These are phyloP conservation scores for Komagataella pseudopastoris DNA, from an alignment of 805 yeast species.

Conservation along the genomic window DNA sequence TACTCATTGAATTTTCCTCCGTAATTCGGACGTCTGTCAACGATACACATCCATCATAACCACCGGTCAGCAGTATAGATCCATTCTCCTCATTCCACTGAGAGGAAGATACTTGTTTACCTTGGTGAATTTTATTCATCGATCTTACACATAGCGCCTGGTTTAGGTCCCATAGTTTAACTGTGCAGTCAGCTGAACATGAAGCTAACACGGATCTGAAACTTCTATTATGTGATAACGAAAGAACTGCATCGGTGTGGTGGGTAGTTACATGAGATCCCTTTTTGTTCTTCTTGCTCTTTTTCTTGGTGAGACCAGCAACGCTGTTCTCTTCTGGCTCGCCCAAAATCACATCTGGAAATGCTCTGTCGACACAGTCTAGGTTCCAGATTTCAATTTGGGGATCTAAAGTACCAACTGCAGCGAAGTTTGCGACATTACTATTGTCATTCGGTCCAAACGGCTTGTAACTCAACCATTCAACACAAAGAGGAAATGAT, in stretches of 20 bases:
- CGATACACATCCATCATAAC: conserved; percentile 77
- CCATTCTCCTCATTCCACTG: conserved; percentile 57
- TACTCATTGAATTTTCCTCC: conserved; percentile 44
- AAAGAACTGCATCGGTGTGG: conserved; percentile 89
- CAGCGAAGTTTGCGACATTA: conserved; percentile 80
- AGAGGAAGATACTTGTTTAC: conserved; percentile 71
- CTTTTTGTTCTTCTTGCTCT: conserved; percentile 34
- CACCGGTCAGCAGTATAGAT: conserved; percentile 72
- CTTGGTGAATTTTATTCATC: conserved; percentile 54
- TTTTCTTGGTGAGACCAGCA: conserved; percentile 24
- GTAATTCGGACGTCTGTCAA: conserved; percentile 76
- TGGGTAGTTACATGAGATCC: conserved; percentile 49
- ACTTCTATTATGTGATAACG: conserved; percentile 67
- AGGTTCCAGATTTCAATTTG: conserved; percentile 95
- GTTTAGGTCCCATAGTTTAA: conserved; percentile 88
- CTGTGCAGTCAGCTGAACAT: conserved; percentile 89
- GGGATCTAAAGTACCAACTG: conserved; percentile 95
- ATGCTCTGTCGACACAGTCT: conserved; percentile 84
- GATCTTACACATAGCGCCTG: conserved; percentile 69
- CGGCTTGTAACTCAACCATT: conserved; percentile 80
- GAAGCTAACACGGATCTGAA: conserved; percentile 85
- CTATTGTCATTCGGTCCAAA: conserved; percentile 25
- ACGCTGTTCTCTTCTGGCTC: conserved; percentile 28
- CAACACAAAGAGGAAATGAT: conserved; percentile 91
- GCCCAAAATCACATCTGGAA: conserved; percentile 88